Base-by-base conservation (phyloP, 2,329 filamentous ascomycete genomes). In the Dactylella cylindrospora region DNA sequence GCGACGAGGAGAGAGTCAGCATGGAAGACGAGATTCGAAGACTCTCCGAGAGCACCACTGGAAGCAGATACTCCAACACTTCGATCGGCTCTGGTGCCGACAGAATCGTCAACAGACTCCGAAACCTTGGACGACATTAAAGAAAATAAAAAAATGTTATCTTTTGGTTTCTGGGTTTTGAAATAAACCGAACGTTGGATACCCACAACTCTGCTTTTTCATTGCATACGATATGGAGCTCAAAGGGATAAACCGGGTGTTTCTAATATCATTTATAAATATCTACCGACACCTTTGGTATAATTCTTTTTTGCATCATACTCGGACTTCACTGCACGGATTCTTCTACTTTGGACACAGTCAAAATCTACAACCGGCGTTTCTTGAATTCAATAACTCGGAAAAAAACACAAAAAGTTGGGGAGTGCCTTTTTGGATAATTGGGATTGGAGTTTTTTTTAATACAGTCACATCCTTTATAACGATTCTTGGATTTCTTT, bases 361-460 rank as follows among this genome's bases (percentile, higher is more conserved):
- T 47, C 51, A 55, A 33, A 55, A 57, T 22, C 52, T 49, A 28
- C n/a, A 29, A 25, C 28, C 23, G 52, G 52, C 35, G 52, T 57
- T 57, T 29, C 35, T 33, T 36, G 26, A 4, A 32, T 22, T 19
- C n/a, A 22, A 47, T 49, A 38, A 43, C 29, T 49, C 35, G 43
- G 51, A 20, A 26, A 38, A 50, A 57, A 57, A 12, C 52, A 44
- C 52, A 57, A 57, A 57, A 57, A 52, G 31, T 25, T 41, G 47
- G 47, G 55, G 55, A 53, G 47, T 61, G 31, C 23, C 39, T 53
- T 23, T 28, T 43, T 47, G 33, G 57, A 53, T 49, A 26, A 35
- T 52, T 54, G 43, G 57, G 38, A 32, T 40, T 45, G 57, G 57
- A 62, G 57, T 62, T 62, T 49, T 62, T 62, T 62, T 49, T 62